These are phyloP conservation scores for Aspergillus pseudoterreus DNA, from an alignment of 2,329 filamentous ascomycete species.

Conservation along the genomic window DNA sequence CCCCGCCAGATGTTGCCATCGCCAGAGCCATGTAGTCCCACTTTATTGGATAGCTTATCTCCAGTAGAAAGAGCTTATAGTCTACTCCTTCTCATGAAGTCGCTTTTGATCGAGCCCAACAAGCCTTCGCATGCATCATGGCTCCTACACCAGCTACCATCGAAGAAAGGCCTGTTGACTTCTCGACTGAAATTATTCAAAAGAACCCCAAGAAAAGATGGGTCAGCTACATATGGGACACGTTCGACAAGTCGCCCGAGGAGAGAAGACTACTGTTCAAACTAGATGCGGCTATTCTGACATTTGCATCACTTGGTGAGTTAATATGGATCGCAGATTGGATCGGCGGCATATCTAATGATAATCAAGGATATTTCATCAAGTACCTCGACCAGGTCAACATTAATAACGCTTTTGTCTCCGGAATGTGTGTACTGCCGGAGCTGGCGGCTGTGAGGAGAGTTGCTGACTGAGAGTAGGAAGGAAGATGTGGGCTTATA, in stretches of 20 bases:
- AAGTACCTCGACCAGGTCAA: slow-evolving; percentile 48
- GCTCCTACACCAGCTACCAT: slow-evolving; percentile 7
- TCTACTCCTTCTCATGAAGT: too few relatives aligned
- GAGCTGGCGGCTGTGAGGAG: too few relatives aligned
- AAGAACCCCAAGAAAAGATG: slow-evolving; percentile 38
- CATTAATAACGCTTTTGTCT: slow-evolving; percentile 47
- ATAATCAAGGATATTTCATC: slow-evolving; percentile 45
- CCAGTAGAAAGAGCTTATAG: too few relatives aligned
- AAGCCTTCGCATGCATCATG: slow-evolving; percentile 11
- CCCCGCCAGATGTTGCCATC: background rate
- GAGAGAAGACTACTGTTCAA: slow-evolving; percentile 50
- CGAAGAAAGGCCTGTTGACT: slow-evolving; percentile 13
- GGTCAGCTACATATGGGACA: slow-evolving; percentile 52
- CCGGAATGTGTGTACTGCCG: slow-evolving; percentile 39
- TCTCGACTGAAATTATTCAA: slow-evolving; percentile 15
- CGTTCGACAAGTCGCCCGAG: slow-evolving; percentile 49
- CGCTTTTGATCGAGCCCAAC: background rate
- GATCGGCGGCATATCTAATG: background rate
- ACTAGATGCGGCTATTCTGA: slow-evolving; percentile 47
- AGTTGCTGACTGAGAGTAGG: slow-evolving; percentile 23
- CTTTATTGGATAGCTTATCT: too few relatives aligned
- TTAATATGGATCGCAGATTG: background rate
- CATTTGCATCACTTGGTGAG: slow-evolving; percentile 44
- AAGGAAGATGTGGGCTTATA: slow-evolving; percentile 52
- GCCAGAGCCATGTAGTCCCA: too few relatives aligned